Evolutionary conservation across 2,329 filamentous ascomycete genomes (phyloP), one percentile per base, ranked within the genome.

Genomic region (Fusarium sp.): DNA sequence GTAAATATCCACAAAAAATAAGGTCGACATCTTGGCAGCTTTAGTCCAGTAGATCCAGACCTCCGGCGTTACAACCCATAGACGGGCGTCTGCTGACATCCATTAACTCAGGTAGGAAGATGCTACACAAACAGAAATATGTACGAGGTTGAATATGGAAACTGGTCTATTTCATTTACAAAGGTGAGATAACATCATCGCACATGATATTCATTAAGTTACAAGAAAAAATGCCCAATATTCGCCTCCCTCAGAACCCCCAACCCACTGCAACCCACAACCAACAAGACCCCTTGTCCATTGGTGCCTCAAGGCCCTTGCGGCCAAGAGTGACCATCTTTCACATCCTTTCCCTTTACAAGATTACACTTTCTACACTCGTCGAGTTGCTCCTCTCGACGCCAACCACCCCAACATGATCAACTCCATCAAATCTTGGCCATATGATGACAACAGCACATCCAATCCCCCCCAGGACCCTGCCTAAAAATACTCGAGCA

Each of bases 401-500:
- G 2, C 27, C 27, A 29, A 24, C 18, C 29, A 29, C 29, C 27
- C 45, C 27, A 34, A 56, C 29, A 34, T 56, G 31, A 57, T 57
- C 52, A 35, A 24, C 31, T 57, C 54, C 18, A 37, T 34, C 64
- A 76, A 9, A 77, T 20, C 74, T 75, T 72, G 2, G 77, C 78
- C 79, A 82, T 81, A 38, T 82, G 80, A 66, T 82, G 81, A 69
- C 77, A 73, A 62, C 79, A 81, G 67, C 80, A 82, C 57, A 71
- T 79, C 81, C 81, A 82, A 27, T 82, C 81, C 2, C 81, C 81
- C 7, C 81, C 81, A 4, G 81, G 69, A 4, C 76, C 78, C 62
- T 82, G 81, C 58, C 81, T 71, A 64, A 80, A 82, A 3, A 82
- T 77, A 22, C 78, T 81, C 38, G 80, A 79, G 69, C 80, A 82